A percentile compares a stretch with the other conserved stretches of the same genome.
phyloP scores from a whole-genome alignment of 257 asterid genomes.

The Thymus mandschuricus region DNA sequence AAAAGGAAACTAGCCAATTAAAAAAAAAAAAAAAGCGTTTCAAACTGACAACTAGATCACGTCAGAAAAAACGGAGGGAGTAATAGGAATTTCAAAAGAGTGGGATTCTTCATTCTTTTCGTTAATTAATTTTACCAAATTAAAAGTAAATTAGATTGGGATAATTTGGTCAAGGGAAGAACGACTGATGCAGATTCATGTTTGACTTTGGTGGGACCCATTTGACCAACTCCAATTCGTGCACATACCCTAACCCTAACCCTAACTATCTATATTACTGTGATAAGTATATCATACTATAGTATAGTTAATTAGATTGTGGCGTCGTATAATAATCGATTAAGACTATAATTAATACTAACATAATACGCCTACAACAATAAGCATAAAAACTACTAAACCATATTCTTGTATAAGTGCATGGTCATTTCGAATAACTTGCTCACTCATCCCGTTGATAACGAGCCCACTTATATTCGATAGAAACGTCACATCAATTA shows the following conservation, averaged over 20 bases:
- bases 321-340: not conserved
- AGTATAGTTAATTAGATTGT: not conserved
- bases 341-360: too few species aligned
- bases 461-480: too few species aligned
- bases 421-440: too few species aligned
- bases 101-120: slow-evolving; percentile 4
- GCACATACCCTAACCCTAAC: slow-evolving; percentile 8
- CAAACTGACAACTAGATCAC: not conserved
- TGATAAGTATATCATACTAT: too few species aligned
- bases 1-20: too few species aligned
- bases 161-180: slow-evolving; percentile 27
- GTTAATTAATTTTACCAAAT: not conserved
- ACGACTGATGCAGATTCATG: slow-evolving; percentile 30
- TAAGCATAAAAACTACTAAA: too few species aligned
- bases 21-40: too few species aligned
- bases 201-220: slow-evolving; percentile 31
- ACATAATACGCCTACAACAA: too few species aligned
- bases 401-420: too few species aligned
- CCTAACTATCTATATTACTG: slow-evolving; percentile 24
- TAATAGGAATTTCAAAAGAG: slow-evolving; percentile 18
- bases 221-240: not conserved
- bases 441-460: too few species aligned
- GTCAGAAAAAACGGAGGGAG: slow-evolving; percentile 13
- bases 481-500: too few species aligned
- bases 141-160: not conserved